Percentiles rank a stretch among this genome's conserved stretches.
These are phyloP conservation scores for Suhomyces canberraensis DNA, from an alignment of 805 yeast genomes.

Conservation along the genomic window DNA sequence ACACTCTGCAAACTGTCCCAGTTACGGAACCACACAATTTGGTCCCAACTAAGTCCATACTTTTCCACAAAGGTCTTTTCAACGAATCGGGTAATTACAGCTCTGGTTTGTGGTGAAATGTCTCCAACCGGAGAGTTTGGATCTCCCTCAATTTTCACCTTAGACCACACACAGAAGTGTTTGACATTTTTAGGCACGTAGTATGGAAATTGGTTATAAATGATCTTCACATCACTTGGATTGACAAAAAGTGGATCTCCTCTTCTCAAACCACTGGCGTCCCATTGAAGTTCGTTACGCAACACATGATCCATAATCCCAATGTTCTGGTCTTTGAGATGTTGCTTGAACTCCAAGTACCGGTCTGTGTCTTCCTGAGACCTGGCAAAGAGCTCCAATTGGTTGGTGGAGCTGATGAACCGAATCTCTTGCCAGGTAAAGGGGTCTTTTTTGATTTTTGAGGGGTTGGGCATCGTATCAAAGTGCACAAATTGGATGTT, in stretches of 20 bases:
- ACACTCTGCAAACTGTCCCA: constrained; percentile 71
- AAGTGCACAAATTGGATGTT: constrained; percentile 22
- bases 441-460: constrained; percentile 34
- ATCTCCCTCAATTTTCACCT: constrained; percentile 52
- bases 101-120: constrained; percentile 41
- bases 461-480: constrained; percentile 37
- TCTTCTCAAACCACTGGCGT: constrained; percentile 25
- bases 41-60: constrained; percentile 36
- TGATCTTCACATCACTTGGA: constrained; percentile 42
- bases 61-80: constrained; percentile 46
- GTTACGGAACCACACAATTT: constrained; percentile 66
- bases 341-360: constrained; percentile 46
- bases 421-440: constrained; percentile 46
- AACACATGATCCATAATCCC: constrained; percentile 50
- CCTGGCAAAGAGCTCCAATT: constrained; percentile 49
- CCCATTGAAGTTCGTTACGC: constrained; percentile 51
- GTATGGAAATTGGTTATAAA: constrained; percentile 66
- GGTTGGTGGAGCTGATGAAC: constrained; percentile 37
- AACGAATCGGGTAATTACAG: constrained; percentile 44
- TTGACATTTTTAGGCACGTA: constrained; percentile 47
- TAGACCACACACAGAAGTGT: constrained; percentile 70
- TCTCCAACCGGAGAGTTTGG: constrained; percentile 50
- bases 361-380: constrained; percentile 38
- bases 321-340: constrained; percentile 29
- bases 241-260: constrained; percentile 41